Evolutionary conservation across 139 green algal species (phyloP).

Genomic region (Picochlorum costavermella): DNA sequence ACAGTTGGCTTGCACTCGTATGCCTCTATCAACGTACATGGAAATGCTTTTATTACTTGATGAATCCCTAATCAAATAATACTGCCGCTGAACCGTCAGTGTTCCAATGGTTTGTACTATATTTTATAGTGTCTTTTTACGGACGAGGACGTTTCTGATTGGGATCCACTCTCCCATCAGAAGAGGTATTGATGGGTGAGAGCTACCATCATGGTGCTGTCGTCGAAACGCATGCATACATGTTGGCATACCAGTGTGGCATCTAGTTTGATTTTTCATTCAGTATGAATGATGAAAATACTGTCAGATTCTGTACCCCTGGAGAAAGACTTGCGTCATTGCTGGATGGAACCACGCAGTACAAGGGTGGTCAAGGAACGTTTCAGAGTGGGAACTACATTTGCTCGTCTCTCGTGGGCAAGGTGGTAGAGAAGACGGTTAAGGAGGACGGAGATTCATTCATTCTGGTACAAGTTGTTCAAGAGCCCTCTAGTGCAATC

Average conservation of each 20-base stretch:
- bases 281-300: neutral
- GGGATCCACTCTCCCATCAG: no score
- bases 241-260: neutral
- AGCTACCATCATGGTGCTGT: no score
- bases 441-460: neutral
- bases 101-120: no score
- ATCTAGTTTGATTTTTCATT: neutral
- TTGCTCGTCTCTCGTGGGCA: constrained; percentile 42
- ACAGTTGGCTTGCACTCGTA: no score
- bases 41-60: no score
- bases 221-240: no score
- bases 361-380: constrained; percentile 38
- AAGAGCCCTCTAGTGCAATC: neutral
- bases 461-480: constrained; percentile 22
- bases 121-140: no score
- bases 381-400: constrained; percentile 36
- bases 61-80: no score
- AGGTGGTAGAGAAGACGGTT: constrained; percentile 3
- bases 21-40: no score
- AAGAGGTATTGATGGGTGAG: no score
- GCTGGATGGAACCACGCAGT: constrained; percentile 7
- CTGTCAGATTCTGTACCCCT: neutral
- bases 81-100: no score
- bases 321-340: constrained; percentile 2
- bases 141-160: no score